These are phyloP conservation scores for Solanum hybrid DNA, from an alignment of 305 asterid species.

Conservation along the genomic window DNA sequence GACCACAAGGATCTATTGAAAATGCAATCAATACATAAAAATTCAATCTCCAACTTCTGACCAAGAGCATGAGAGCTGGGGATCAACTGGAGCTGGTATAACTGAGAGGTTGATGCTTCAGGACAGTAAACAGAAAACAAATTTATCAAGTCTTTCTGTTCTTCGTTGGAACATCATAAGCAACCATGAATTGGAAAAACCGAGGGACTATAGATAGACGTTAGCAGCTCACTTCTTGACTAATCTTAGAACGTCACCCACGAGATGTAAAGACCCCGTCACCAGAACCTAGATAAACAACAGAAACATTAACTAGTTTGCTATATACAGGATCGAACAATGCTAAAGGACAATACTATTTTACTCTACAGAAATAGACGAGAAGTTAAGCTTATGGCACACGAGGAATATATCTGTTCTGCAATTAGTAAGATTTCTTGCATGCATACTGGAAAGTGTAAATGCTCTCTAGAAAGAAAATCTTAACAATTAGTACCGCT, in stretches of 20 bases:
- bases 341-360: not conserved
- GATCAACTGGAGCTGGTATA: not conserved
- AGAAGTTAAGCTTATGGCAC: not conserved
- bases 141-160: not conserved
- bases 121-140: not conserved
- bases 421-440: not conserved
- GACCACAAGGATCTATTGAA: not conserved
- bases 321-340: not conserved
- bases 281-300: constrained; percentile 59
- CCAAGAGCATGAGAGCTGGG: not conserved
- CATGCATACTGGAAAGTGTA: not conserved
- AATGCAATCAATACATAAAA: not conserved
- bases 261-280: constrained; percentile 82
- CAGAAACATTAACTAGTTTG: not conserved
- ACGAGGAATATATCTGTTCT: not conserved
- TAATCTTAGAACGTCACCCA: constrained; percentile 72
- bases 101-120: not conserved
- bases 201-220: not conserved
- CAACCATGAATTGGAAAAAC: not conserved
- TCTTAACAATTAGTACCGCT: not conserved
- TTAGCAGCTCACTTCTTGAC: constrained; percentile 48
- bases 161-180: not conserved
- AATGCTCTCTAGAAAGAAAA: not conserved
- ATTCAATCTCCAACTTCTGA: not conserved
- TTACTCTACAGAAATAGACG: not conserved